Base-by-base conservation (phyloP, 495 filamentous ascomycete genomes). In the Aspergillus saccharolyticus region DNA sequence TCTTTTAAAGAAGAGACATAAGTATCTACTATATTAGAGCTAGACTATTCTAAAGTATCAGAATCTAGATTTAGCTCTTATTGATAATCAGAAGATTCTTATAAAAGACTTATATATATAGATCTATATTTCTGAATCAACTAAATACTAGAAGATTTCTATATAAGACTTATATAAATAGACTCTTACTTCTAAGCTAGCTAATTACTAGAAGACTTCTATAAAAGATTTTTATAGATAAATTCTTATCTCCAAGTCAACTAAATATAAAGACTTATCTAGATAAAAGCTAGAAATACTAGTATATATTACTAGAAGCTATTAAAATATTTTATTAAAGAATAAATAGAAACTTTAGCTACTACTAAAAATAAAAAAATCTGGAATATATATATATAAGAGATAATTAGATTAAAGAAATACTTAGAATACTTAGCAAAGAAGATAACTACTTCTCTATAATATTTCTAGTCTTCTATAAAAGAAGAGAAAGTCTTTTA, bases 1-100 rank as follows among this genome's bases (percentile, higher is more conserved):
- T 20, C 20, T 21, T 47, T 2, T 47, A 18, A 47, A 21, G 2
- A 47, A 47, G n/a, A n/a, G n/a, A n/a, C n/a, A n/a, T n/a, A 47
- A 47, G 21, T 47, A 47, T 12, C 21, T 47, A 47, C 12, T 18
- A 19, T 47, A 47, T 21, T 20, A 47, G 20, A 18, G 20, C 21
- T 47, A 47, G 3, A 47, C 21, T 47, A 47, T 47, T 19, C 20
- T 21, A 47, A 47, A 47, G n/a, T n/a, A n/a, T n/a, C n/a, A 47
- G 21, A 47, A 47, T 47, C 44, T 47, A 47, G 44, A 18, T 47
- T 47, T 12, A 19, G 17, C 8, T 4, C n/a, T 44, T 44, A 44
- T 19, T 44, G 16, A n/a, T 20, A 19, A 21, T 21, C 12, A 47
- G 18, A 20, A 47, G 21, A 21, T 47, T 19, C 12, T 18, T 47